Base-by-base conservation (phyloP, 2,329 filamentous ascomycete species). In the Pyrenophora tritici-repentis region DNA sequence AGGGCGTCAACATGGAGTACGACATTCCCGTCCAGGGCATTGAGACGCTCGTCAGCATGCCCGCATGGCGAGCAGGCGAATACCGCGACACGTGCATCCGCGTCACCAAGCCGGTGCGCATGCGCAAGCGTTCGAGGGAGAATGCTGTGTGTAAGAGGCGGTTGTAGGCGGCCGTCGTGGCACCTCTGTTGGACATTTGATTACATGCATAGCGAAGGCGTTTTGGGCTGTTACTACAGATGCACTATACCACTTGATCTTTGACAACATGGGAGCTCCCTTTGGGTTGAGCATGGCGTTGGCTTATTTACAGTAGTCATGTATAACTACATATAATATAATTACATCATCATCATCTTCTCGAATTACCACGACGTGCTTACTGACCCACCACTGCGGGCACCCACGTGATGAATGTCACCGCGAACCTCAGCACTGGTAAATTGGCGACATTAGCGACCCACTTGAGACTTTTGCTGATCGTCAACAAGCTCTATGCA, bases 211-310 rank as follows among this genome's bases (percentile, higher is more conserved):
- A 66, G 67, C 64, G 60, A 62, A 29, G 68, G 70, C 64, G 68
- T 72, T 66, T 53, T 54, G 54, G 32, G 26, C 8, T 50, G 50
- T 52, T 45, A 41, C 32, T 40, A 47, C 40, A 24, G 47, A 53
- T 53, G 60, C 47, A 55, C 55, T 62, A 67, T 69, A 72, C 67
- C 68, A 67, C 55, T 58, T 47, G 42, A 54, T 60, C 55, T 59
- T 52, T 47, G 47, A 29, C 33, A 43, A 22, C 33, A 24, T 35
- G 26, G 39, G 35, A 20, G 67, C 68, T 72, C 68, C 68, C 68
- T 61, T 34, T 51, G 59, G 69, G 70, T 73, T 55, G 70, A 73
- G 70, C 67, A 58, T 62, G 62, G 66, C 54, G 59, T 65, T 59
- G 7, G 55, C 51, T 50, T 32, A 50, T 48, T 37, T 51, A 61